Evolutionary conservation across 768 basidiomycete genomes (phyloP).

Genomic region (Zangia roseola): DNA sequence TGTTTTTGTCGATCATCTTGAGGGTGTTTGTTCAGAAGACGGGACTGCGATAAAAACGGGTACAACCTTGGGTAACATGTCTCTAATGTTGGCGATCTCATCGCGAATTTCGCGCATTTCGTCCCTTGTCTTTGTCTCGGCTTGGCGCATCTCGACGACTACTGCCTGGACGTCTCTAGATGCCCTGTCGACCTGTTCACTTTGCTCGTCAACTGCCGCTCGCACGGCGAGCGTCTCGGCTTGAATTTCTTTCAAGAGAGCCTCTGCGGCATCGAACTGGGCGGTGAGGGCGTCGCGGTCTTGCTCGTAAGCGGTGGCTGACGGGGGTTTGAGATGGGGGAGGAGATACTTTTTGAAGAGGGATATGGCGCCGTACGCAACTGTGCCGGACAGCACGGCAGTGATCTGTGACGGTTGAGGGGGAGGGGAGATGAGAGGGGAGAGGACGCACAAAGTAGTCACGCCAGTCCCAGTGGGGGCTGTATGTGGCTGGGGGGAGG

Average conservation of each 20-base stretch:
- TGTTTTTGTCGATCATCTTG: slow-evolving; percentile 94
- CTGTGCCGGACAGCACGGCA: slow-evolving; percentile 82
- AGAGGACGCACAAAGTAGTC: slow-evolving; percentile 86
- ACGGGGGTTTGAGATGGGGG: slow-evolving; percentile 89
- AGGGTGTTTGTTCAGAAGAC: background rate
- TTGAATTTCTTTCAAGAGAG: slow-evolving; percentile 77
- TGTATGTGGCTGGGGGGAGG: slow-evolving; percentile 35
- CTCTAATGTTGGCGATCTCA: slow-evolving; percentile 85
- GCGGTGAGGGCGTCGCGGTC: slow-evolving; percentile 82
- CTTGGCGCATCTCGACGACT: slow-evolving; percentile 73
- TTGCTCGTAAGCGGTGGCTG: slow-evolving; percentile 83
- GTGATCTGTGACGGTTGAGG: slow-evolving; percentile 65
- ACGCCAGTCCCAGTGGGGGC: slow-evolving; percentile 83
- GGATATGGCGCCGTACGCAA: slow-evolving; percentile 77
- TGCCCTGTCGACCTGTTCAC: slow-evolving; percentile 65
- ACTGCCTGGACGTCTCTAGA: slow-evolving; percentile 70
- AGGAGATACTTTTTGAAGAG: slow-evolving; percentile 90
- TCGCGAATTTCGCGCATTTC: slow-evolving; percentile 92
- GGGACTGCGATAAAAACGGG: background rate
- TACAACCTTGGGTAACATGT: slow-evolving; percentile 88
- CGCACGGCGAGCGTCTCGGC: slow-evolving; percentile 72
- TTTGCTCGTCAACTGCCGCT: slow-evolving; percentile 73
- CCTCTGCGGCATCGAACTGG: slow-evolving; percentile 88
- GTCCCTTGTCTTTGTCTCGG: slow-evolving; percentile 74
- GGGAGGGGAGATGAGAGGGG: slow-evolving; percentile 3